phyloP scores from a whole-genome alignment of 306 rosid genomes.

The Gleditsia sinensis region DNA sequence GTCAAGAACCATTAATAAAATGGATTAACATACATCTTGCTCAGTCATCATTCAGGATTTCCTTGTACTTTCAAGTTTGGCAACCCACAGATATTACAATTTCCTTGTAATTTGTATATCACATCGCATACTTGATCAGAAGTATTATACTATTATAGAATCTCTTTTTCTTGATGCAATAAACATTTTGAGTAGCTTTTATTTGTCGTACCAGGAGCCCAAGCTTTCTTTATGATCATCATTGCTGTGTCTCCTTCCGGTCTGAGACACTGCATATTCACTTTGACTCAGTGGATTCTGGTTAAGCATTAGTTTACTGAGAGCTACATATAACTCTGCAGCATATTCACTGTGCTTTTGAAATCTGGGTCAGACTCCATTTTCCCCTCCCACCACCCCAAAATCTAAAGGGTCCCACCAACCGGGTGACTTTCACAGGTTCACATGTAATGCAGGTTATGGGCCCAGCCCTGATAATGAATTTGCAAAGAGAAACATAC shows the following conservation, averaged over 20 bases:
- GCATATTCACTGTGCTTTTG: slow-evolving; percentile 10
- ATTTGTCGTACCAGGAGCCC: slow-evolving; percentile 14
- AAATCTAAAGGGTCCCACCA: slow-evolving; percentile 24
- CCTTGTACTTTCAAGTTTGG: background rate
- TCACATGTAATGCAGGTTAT: too few relatives aligned
- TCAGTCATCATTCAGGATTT: background rate
- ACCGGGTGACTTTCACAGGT: too few relatives aligned
- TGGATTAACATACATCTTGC: slow-evolving; percentile 7
- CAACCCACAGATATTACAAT: too few relatives aligned
- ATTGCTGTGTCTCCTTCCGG: background rate
- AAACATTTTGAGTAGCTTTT: background rate
- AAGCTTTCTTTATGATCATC: slow-evolving; percentile 26
- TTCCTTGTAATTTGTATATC: background rate
- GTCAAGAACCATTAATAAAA: background rate
- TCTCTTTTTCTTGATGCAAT: background rate
- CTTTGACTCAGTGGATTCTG: slow-evolving; percentile 22
- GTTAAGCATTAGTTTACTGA: background rate
- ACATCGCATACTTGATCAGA: background rate
- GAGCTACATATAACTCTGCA: too few relatives aligned
- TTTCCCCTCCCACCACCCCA: background rate
- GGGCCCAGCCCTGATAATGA: slow-evolving; percentile 18
- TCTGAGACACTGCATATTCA: slow-evolving; percentile 6
- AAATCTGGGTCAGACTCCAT: slow-evolving; percentile 30
- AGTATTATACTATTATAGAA: too few relatives aligned
- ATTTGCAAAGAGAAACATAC: background rate